Evolutionary conservation across 345 rosid species (phyloP).

Genomic region (Odontarrhena argentea): DNA sequence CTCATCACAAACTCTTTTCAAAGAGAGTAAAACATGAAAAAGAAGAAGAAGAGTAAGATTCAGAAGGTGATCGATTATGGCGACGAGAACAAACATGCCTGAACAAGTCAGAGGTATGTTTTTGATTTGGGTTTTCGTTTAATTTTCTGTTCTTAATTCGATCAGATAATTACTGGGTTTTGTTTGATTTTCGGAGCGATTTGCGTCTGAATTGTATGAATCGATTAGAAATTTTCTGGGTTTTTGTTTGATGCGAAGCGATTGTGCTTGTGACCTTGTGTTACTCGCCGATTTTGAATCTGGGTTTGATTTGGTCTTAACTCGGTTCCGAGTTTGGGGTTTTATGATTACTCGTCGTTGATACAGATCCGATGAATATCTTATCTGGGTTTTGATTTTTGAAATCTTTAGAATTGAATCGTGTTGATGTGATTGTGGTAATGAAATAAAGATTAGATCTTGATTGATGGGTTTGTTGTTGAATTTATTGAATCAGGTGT

Average conservation of each 20-base stretch:
- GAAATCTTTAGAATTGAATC: background rate
- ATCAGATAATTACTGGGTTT: background rate
- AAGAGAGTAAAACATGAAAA: constrained; percentile 27
- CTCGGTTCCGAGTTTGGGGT: background rate
- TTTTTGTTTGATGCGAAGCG: background rate
- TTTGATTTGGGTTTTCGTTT: background rate
- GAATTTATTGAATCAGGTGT: constrained; percentile 29
- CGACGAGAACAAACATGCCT: constrained; percentile 42
- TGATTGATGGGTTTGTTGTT: constrained; percentile 27
- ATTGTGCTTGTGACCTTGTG: background rate
- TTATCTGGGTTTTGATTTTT: background rate
- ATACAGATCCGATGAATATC: constrained; percentile 1
- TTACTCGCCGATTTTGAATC: background rate
- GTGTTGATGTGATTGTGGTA: background rate
- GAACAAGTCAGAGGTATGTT: constrained; percentile 40
- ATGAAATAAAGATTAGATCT: constrained; percentile 4
- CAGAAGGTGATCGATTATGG: constrained; percentile 24
- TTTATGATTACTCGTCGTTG: background rate
- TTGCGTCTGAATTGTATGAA: background rate
- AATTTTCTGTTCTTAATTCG: background rate
- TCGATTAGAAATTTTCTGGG: background rate
- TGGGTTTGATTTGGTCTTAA: constrained; percentile 16
- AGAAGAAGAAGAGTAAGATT: constrained; percentile 19
- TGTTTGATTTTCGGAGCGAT: background rate
- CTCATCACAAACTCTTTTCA: constrained; percentile 30